Evolutionary conservation across 73 alveolate species (phyloP).

Genomic region (Paramecium sexaurelia): DNA sequence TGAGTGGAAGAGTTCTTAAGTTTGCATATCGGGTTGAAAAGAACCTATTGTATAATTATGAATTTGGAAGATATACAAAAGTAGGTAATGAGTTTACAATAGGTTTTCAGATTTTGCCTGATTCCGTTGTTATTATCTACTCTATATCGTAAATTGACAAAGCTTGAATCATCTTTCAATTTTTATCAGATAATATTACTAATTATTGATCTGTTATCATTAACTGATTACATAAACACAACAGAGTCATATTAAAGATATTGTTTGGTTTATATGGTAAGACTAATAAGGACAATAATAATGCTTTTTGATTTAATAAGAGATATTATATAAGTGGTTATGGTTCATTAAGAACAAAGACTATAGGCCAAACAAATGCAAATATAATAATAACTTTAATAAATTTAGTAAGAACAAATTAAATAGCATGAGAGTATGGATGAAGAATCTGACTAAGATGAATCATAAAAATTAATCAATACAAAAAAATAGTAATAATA

Average conservation of each 20-base stretch:
- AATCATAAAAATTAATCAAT: neutral
- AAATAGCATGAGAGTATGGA: neutral
- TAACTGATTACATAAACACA: constrained; percentile 23
- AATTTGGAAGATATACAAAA: constrained; percentile 46
- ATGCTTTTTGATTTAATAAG: neutral
- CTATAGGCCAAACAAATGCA: neutral
- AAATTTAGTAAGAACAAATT: neutral
- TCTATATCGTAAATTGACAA: neutral
- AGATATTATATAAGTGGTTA: neutral
- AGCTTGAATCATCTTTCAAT: neutral
- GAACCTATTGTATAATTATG: constrained; percentile 52
- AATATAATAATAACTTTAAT: neutral
- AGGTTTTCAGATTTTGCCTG: constrained; percentile 36
- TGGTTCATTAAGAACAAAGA: neutral
- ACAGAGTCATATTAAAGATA: constrained; percentile 30
- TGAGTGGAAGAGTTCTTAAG: constrained; percentile 15
- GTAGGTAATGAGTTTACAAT: constrained; percentile 41
- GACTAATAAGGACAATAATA: neutral
- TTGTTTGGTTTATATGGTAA: neutral
- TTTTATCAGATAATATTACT: neutral
- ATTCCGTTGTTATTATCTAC: neutral
- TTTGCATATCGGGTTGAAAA: constrained; percentile 3
- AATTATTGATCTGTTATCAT: neutral
- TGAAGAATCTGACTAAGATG: neutral
- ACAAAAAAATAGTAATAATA: neutral